Evolutionary conservation across 176 grass and related monocot species (phyloP), one percentile per base, ranked within the genome.

Genomic region (Zoysia japonica): DNA sequence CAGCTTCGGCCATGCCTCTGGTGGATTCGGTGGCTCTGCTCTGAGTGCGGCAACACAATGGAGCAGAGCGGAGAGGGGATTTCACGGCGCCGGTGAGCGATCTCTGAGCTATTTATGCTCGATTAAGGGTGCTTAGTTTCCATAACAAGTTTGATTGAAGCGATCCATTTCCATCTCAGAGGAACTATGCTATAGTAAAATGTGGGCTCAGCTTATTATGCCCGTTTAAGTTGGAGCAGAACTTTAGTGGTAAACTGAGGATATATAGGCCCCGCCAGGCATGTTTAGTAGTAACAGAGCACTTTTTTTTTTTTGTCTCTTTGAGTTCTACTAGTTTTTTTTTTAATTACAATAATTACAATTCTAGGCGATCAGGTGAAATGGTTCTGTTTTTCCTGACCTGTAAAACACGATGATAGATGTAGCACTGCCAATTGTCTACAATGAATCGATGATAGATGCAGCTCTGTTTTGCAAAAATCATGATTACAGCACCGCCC

Each of bases 71-170:
- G 47, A 40, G 75, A 65, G 42, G 74, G 13, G 46, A 16, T n/a
- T 9, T 38, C 39, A 12, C 46, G 40, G 48, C 38, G n/a, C 39
- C 38, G 61, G 80, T 83, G 71, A 83, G 71, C 47, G 49, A 16
- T 49, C 46, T 39, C 38, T 46, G 80, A 48, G 17, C 37, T 17
- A 44, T 64, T 50, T 13, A 12, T 36, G 19, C 13, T 41, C 40
- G 37, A 8, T 28, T 60, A 12, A 0, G 72, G 38, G 28, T 28
- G 28, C 28, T 28, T 28, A 28, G 28, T 28, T 28, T 28, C 28
- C 28, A 28, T 28, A 28, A 28, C 28, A 28, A 28, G 28, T 28
- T 28, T 28, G 28, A 28, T 28, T 28, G 28, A 28, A 28, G 28
- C 28, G 0, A 28, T 28, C 28, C 28, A 28, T 28, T 28, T 28